A percentile compares a stretch with the other conserved stretches of the same genome.
Evolutionary conservation across 257 asterid genomes (phyloP).

Genomic region (Thymus quinquecostatus): DNA sequence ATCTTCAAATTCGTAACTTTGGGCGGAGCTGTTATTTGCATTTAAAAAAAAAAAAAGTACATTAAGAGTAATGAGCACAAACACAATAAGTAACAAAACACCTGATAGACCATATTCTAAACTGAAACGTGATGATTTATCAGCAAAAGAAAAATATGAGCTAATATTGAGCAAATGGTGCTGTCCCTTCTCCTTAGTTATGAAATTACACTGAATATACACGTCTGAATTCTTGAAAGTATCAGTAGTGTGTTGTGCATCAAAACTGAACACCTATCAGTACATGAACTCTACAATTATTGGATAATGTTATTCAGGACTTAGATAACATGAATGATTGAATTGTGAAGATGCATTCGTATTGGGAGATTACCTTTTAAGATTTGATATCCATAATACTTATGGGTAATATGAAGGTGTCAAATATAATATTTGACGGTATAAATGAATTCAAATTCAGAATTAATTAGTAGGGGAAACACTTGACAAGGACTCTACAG

Average conservation of each 20-base stretch:
- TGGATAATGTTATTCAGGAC: conserved; percentile 4
- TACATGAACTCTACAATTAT: neutral
- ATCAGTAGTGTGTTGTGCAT: neutral
- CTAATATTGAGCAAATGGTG: conserved; percentile 2
- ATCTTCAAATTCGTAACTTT: conserved; percentile 78
- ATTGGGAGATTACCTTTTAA: neutral
- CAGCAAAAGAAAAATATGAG: conserved; percentile 3
- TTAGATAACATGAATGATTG: neutral
- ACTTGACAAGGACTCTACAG: conserved; percentile 8
- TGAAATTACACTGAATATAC: neutral
- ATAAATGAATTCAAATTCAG: neutral
- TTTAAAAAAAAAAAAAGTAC: conserved; percentile 13
- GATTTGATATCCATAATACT: neutral
- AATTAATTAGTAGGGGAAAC: neutral
- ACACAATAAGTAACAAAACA: conserved; percentile 6
- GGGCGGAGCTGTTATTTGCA: conserved; percentile 79
- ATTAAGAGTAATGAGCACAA: conserved; percentile 17
- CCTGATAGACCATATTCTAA: neutral
- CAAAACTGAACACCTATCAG: neutral
- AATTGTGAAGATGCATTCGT: conserved; percentile 2
- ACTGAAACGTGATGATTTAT: conserved; percentile 18
- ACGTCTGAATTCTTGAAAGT: neutral
- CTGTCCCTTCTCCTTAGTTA: neutral
- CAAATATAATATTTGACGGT: neutral
- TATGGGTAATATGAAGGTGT: neutral